phyloP scores from a whole-genome alignment of 495 filamentous ascomycete genomes.

The Trichoderma orchidacearum region DNA sequence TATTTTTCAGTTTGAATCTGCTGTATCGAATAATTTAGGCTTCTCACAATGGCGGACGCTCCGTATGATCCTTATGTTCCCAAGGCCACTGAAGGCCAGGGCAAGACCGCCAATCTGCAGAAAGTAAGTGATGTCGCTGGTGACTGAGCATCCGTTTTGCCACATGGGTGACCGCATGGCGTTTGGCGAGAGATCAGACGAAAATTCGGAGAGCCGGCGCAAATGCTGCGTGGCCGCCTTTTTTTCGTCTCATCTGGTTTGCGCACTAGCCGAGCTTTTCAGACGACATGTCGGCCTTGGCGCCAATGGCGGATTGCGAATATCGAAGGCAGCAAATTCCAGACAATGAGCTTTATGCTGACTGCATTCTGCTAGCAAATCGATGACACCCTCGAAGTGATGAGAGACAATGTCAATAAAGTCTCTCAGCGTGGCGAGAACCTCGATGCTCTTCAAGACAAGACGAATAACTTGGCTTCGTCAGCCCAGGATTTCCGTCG shows the following conservation, averaged over 20 bases:
- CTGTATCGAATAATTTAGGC: background rate
- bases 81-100: slow-evolving; percentile 36
- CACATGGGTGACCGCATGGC: too few relatives aligned
- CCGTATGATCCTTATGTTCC: slow-evolving; percentile 93
- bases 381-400: slow-evolving; percentile 80
- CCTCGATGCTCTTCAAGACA: slow-evolving; percentile 83
- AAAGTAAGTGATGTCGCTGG: background rate
- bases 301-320: too few relatives aligned
- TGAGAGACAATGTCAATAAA: slow-evolving; percentile 91
- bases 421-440: slow-evolving; percentile 82
- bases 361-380: slow-evolving; percentile 63
- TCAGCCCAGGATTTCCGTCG: slow-evolving; percentile 90
- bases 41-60: slow-evolving; percentile 26
- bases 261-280: too few relatives aligned
- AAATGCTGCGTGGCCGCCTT: too few relatives aligned
- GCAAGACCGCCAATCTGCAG: slow-evolving; percentile 6
- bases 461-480: slow-evolving; percentile 83
- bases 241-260: too few relatives aligned
- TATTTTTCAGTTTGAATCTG: background rate
- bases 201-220: too few relatives aligned
- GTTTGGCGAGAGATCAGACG: too few relatives aligned
- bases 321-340: too few relatives aligned
- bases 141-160: too few relatives aligned
- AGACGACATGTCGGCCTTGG: too few relatives aligned
- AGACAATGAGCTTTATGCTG: background rate